These are phyloP conservation scores for Capsicum rhomboideum DNA, from an alignment of 257 asterid genomes.

Conservation along the genomic window DNA sequence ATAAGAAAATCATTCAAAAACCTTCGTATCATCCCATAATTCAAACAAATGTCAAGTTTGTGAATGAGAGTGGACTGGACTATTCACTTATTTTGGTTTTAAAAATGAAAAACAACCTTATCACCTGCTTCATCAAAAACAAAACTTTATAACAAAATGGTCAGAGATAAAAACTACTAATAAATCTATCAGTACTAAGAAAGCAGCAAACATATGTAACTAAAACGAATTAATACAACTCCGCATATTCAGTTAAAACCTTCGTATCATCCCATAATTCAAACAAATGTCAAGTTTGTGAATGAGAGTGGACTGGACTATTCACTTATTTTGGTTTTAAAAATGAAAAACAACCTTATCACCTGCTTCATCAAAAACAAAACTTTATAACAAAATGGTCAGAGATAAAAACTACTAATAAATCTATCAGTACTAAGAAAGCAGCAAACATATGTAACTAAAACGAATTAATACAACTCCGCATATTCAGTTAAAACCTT, in stretches of 20 bases:
- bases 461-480: no score
- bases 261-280: not conserved
- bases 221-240: no score
- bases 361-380: not conserved
- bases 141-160: not conserved
- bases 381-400: not conserved
- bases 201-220: not conserved
- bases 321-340: not conserved
- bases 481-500: no score
- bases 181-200: not conserved
- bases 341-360: not conserved
- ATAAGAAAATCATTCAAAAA: conserved; percentile 2
- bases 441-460: not conserved
- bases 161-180: not conserved
- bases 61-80: not conserved
- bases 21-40: not conserved
- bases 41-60: not conserved
- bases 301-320: not conserved
- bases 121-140: not conserved
- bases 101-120: not conserved
- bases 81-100: not conserved
- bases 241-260: no score
- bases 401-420: not conserved
- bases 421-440: not conserved
- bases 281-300: not conserved